A percentile compares a stretch with the other conserved stretches of the same genome.
phyloP scores from a whole-genome alignment of 306 rosid genomes.

The Begonia peltatifolia region DNA sequence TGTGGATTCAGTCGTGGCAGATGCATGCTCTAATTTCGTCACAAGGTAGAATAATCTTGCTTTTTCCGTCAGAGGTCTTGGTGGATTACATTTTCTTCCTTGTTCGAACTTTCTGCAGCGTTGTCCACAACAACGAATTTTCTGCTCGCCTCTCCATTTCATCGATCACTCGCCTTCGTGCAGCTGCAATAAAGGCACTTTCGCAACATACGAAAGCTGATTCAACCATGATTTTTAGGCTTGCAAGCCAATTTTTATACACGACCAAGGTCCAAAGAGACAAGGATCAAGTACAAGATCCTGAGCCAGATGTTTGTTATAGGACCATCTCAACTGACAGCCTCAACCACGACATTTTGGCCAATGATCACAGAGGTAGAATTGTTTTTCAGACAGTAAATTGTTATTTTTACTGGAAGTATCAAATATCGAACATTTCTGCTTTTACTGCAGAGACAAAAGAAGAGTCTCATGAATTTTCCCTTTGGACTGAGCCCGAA shows the following conservation, averaged over 20 bases:
- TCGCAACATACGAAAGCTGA: slow-evolving; percentile 55
- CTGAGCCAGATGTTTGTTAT: slow-evolving; percentile 17
- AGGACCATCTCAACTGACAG: slow-evolving; percentile 14
- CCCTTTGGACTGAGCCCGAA: slow-evolving; percentile 26
- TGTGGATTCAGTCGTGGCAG: slow-evolving; percentile 64
- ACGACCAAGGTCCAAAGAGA: slow-evolving; percentile 29
- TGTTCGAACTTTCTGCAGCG: slow-evolving; percentile 34
- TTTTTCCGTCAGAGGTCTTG: too few species aligned
- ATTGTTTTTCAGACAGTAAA: not conserved
- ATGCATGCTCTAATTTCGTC: slow-evolving; percentile 68
- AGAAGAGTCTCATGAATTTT: slow-evolving; percentile 16
- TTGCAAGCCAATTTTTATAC: slow-evolving; percentile 45
- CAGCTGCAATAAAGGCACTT: slow-evolving; percentile 66
- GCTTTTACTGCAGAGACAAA: slow-evolving; percentile 22
- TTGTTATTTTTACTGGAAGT: too few species aligned
- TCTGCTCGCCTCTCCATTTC: slow-evolving; percentile 72
- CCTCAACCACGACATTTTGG: slow-evolving; percentile 11
- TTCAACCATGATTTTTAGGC: slow-evolving; percentile 40
- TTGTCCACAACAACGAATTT: slow-evolving; percentile 67
- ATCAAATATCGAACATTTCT: slow-evolving; percentile 1
- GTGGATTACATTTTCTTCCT: too few species aligned
- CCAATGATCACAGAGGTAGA: slow-evolving; percentile 31
- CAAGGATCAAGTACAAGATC: slow-evolving; percentile 21
- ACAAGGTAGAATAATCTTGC: slow-evolving; percentile 42
- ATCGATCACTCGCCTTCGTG: slow-evolving; percentile 74